These are phyloP conservation scores for Penstemon davidsonii DNA, from an alignment of 257 asterid species.

Conservation along the genomic window DNA sequence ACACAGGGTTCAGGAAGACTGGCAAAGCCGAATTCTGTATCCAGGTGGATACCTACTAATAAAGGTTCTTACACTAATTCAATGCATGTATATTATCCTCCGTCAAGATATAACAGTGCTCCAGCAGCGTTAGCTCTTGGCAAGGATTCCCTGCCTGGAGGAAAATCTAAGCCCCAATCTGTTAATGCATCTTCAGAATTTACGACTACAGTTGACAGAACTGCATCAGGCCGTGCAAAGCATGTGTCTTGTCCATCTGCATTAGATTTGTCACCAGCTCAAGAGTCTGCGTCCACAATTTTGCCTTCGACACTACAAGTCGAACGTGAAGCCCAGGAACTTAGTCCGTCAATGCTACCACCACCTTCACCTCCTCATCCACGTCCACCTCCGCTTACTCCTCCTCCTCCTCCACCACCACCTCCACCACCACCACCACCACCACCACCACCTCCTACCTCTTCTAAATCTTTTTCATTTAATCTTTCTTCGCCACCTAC, in stretches of 20 bases:
- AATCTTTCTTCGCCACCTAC: conserved; percentile 28
- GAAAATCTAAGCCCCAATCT: conserved; percentile 54
- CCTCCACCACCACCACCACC: conserved; percentile 29
- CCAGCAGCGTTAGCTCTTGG: conserved; percentile 65
- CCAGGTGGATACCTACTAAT: conserved; percentile 94
- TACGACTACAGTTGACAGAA: conserved; percentile 37
- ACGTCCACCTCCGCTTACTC: conserved; percentile 31
- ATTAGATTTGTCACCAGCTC: conserved; percentile 39
- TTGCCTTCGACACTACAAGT: conserved; percentile 33
- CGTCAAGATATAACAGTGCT: conserved; percentile 88
- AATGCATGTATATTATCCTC: conserved; percentile 94
- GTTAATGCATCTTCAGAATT: conserved; percentile 53
- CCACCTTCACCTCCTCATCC: conserved; percentile 31
- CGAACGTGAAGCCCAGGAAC: conserved; percentile 40
- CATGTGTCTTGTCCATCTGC: conserved; percentile 47
- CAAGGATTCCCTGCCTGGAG: conserved; percentile 60
- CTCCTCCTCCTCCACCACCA: conserved; percentile 35
- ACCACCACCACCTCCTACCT: conserved; percentile 4
- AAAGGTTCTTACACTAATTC: conserved; percentile 93
- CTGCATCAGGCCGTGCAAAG: conserved; percentile 46
- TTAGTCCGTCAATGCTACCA: conserved; percentile 32
- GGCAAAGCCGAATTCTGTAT: conserved; percentile 80
- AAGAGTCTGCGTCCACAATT: conserved; percentile 35
- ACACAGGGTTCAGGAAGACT: conserved; percentile 48
- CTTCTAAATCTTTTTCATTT: conserved; percentile 25